Percentiles rank a stretch among this genome's conserved stretches.
Evolutionary conservation across 225 moss, liverwort and hornwort species (phyloP).

Genomic region (Bryoerythrophyllum caledonicum): DNA sequence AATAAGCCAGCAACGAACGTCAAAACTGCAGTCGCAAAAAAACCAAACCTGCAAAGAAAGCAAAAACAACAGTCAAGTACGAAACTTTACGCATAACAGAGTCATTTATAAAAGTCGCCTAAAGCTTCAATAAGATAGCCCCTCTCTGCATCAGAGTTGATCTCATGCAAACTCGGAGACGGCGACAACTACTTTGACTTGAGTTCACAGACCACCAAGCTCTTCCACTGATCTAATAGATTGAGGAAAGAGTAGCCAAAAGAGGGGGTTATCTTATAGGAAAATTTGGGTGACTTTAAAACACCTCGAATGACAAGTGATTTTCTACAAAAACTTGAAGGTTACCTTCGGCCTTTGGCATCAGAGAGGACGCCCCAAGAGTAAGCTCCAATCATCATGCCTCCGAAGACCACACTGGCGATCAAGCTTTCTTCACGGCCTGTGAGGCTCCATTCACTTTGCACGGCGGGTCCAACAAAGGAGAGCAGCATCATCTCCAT

Average conservation of each 20-base stretch:
- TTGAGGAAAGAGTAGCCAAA: too few species aligned
- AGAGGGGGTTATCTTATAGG: too few species aligned
- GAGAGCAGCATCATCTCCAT: constrained; percentile 99
- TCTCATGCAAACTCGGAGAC: too few species aligned
- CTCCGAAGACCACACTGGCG: constrained; percentile 85
- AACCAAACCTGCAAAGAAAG: constrained; percentile 62
- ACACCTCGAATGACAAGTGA: not conserved
- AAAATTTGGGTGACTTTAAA: too few species aligned
- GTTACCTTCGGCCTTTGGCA: constrained; percentile 79
- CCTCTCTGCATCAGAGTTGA: too few species aligned
- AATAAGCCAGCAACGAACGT: constrained; percentile 75
- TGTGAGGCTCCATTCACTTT: constrained; percentile 69
- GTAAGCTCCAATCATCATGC: constrained; percentile 94
- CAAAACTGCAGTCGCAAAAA: constrained; percentile 86
- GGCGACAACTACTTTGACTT: too few species aligned
- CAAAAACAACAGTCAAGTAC: not conserved
- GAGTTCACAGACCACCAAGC: too few species aligned
- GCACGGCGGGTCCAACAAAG: constrained; percentile 81
- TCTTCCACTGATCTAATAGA: too few species aligned
- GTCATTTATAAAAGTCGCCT: too few species aligned
- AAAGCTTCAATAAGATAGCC: too few species aligned
- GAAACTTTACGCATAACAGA: too few species aligned
- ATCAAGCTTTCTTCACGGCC: constrained; percentile 73
- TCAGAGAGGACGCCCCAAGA: constrained; percentile 92
- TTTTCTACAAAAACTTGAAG: not conserved